A percentile compares a stretch with the other conserved stretches of the same genome.
phyloP scores from a whole-genome alignment of 768 basidiomycete genomes.

The Collybia mongolica region DNA sequence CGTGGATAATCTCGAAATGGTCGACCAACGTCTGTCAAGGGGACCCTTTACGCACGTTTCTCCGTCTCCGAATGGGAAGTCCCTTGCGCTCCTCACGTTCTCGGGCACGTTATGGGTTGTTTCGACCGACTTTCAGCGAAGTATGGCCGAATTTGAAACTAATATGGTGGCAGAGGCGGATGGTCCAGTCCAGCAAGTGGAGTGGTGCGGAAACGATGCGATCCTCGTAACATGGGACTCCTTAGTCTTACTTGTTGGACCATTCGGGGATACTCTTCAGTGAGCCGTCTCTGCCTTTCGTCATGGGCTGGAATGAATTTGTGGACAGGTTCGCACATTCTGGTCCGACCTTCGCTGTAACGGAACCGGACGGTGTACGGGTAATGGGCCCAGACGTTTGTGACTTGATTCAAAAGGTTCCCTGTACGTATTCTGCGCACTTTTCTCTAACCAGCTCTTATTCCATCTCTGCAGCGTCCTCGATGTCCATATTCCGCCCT shows the following conservation, averaged over 20 bases:
- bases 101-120: slow-evolving; percentile 85
- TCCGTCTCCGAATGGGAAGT: slow-evolving; percentile 93
- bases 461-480: slow-evolving; percentile 53
- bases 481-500: slow-evolving; percentile 83
- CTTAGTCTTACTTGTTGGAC: slow-evolving; percentile 84
- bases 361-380: slow-evolving; percentile 90
- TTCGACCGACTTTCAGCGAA: slow-evolving; percentile 90
- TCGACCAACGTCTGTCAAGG: slow-evolving; percentile 84
- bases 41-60: slow-evolving; percentile 89
- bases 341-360: slow-evolving; percentile 73
- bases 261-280: slow-evolving; percentile 85
- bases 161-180: slow-evolving; percentile 49
- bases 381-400: slow-evolving; percentile 75
- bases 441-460: not conserved
- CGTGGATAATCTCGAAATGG: slow-evolving; percentile 85
- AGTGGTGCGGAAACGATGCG: slow-evolving; percentile 97
- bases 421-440: slow-evolving; percentile 47
- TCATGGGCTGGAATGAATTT: slow-evolving; percentile 8
- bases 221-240: slow-evolving; percentile 84
- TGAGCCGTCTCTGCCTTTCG: slow-evolving; percentile 36
- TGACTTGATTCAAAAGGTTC: slow-evolving; percentile 93
- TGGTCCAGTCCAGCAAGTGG: slow-evolving; percentile 66
- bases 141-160: slow-evolving; percentile 85
- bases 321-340: slow-evolving; percentile 71
- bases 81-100: slow-evolving; percentile 79